Evolutionary conservation across 75 land plant genomes (phyloP), one percentile per base, ranked within the genome.

Genomic region (Chamaecyparis obtusa): DNA sequence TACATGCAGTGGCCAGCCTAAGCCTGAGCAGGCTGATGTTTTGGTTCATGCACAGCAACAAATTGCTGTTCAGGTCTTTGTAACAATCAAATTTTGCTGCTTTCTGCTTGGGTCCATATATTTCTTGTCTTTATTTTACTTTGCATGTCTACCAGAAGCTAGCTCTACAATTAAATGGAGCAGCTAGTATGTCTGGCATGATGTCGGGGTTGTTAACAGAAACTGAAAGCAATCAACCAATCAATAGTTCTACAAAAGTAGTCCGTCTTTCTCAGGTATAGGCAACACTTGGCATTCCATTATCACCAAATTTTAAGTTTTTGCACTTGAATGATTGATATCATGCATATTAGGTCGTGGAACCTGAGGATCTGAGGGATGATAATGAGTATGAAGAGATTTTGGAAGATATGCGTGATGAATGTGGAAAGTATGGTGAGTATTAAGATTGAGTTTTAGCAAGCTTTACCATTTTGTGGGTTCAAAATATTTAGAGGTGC

Each of bases 21-120:
- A 93, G 89, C 94, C 95, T 60, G 99, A 96, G 90, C 98, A 96
- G 80, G 98, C 94, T 89, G 93, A 88, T 91, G 92, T 97, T 36
- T 76, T 97, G 74, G 88, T 92, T 55, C 99, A 97, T 76, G 99
- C 99, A 27, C 99, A 95, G 86, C 97, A 95, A 87, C 97, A 97
- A 80, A 93, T 96, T 81, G 98, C 98, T 19, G 84, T 97, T 55
- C 98, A 97, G 99, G 99, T 97, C 85, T 36, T 6, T 85, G 30
- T 17, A 27, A 83, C 21, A n/a, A 55, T 46, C 44, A 83, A 83
- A 13, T 9, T 83, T 83, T 83, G 84, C 30, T 83, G 48, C 13
- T 48, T 83, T 3, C 33, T 83, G 30, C 54, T 83, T 24, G 54
- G 84, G 16, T 27, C 54, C 32, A 83, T 4, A 83, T 27, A 44